Percentiles rank a stretch among this genome's conserved stretches.
Conservation (phyloP, 208 protist genomes). For the Wallacemonas sp. region DNA sequence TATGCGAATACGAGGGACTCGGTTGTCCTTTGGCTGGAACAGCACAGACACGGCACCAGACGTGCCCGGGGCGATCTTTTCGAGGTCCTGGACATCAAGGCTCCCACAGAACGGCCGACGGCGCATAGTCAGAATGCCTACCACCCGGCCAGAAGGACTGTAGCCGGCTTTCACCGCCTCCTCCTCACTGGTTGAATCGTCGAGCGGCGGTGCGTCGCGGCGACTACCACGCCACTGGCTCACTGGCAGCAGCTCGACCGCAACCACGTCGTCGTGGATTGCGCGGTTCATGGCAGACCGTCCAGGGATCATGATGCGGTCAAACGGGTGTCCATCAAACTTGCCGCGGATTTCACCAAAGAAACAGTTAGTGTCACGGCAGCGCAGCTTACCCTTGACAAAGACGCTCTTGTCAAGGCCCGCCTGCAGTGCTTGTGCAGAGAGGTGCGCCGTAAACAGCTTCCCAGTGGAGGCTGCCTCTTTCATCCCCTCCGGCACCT, state of each 20-base stretch:
- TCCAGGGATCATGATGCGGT: constrained; percentile 74
- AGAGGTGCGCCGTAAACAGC: constrained; percentile 62
- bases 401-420: constrained; percentile 60
- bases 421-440: constrained; percentile 37
- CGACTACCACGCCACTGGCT: constrained; percentile 34
- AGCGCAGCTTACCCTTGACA: constrained; percentile 73
- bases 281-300: constrained; percentile 85
- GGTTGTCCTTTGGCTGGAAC: constrained; percentile 86
- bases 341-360: constrained; percentile 87
- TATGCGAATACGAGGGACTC: constrained; percentile 90
- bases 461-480: constrained; percentile 34
- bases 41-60: constrained; percentile 76
- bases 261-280: constrained; percentile 83
- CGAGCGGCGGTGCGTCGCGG: constrained; percentile 14
- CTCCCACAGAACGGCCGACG: constrained; percentile 87
- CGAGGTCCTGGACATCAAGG: constrained; percentile 71
- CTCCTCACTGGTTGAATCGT: constrained; percentile 35
- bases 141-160: constrained; percentile 62
- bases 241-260: constrained; percentile 66
- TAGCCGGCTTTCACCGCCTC: constrained; percentile 63
- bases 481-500: constrained; percentile 70
- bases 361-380: constrained; percentile 81
- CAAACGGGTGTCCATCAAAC: constrained; percentile 74
- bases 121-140: constrained; percentile 65
- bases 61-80: constrained; percentile 24